phyloP scores from a whole-genome alignment of 169 alveolate species.

The Babesia ovata region DNA sequence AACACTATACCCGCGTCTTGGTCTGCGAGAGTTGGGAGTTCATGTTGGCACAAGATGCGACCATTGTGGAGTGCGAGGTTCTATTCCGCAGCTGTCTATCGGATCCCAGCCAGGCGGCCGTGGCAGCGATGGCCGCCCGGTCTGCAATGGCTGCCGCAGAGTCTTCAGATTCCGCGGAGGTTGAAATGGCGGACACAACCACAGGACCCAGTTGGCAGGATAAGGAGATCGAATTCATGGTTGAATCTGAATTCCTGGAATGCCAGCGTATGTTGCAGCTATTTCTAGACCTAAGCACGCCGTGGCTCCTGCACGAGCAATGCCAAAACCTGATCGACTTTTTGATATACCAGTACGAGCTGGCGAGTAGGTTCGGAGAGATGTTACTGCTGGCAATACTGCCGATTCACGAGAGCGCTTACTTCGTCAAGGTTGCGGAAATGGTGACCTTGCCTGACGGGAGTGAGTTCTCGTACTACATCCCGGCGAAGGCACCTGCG shows the following conservation, averaged over 20 bases:
- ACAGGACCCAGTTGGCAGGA: constrained; percentile 10
- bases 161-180: not conserved
- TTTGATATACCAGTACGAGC: constrained; percentile 54
- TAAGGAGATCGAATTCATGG: constrained; percentile 63
- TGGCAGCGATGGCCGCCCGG: constrained; percentile 16
- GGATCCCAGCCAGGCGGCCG: constrained; percentile 15
- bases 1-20: constrained; percentile 17
- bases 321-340: constrained; percentile 40
- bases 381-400: constrained; percentile 22
- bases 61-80: constrained; percentile 23
- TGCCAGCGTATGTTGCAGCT: constrained; percentile 23
- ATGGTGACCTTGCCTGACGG: constrained; percentile 23
- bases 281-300: constrained; percentile 41
- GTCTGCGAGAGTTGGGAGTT: constrained; percentile 51
- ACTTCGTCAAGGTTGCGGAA: constrained; percentile 21
- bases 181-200: not conserved
- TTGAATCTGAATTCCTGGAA: constrained; percentile 26
- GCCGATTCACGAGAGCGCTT: constrained; percentile 48
- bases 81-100: constrained; percentile 40
- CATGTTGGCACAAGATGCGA: constrained; percentile 21
- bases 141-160: not conserved
- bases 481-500: constrained; percentile 9
- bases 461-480: constrained; percentile 18
- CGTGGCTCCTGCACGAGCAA: constrained; percentile 39
- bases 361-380: constrained; percentile 36